Conservation (phyloP, 371 early-diverging fungal genomes). For the Mortierella sp. region DNA sequence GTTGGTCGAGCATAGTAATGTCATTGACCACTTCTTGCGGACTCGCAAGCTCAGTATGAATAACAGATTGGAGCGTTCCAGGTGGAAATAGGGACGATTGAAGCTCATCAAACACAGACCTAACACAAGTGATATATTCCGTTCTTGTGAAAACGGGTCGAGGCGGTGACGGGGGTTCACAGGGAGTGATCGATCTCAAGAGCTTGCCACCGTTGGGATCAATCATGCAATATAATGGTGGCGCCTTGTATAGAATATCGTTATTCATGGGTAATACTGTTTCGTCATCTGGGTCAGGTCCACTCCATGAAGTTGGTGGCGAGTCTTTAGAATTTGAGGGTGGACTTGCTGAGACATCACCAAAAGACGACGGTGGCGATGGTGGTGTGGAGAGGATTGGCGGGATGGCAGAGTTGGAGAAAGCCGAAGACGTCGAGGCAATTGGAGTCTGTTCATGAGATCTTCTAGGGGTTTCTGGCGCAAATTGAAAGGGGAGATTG, state of each 20-base stretch:
- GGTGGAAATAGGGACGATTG: conserved; percentile 53
- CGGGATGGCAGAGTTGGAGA: not conserved
- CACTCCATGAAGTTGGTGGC: not conserved
- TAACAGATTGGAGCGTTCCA: conserved; percentile 42
- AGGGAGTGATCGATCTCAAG: conserved; percentile 8
- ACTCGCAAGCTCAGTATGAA: conserved; percentile 30
- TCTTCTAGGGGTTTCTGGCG: not conserved
- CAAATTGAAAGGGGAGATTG: not conserved
- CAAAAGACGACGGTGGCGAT: not conserved
- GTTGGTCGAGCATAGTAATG: conserved; percentile 32
- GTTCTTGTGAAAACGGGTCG: conserved; percentile 14
- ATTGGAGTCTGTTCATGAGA: not conserved
- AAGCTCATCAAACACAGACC: conserved; percentile 48
- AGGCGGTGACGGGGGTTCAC: conserved; percentile 14
- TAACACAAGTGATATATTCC: conserved; percentile 1
- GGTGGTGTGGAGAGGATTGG: not conserved
- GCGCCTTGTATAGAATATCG: conserved; percentile 38
- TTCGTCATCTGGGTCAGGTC: conserved; percentile 37
- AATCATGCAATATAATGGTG: conserved; percentile 26
- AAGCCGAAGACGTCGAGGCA: not conserved
- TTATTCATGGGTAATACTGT: conserved; percentile 39
- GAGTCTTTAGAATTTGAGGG: not conserved
- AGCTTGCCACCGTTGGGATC: conserved; percentile 14
- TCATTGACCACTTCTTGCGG: conserved; percentile 49
- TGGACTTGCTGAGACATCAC: not conserved